Conservation (phyloP, 2,329 filamentous ascomycete species). For the Orbilia brochopaga region DNA sequence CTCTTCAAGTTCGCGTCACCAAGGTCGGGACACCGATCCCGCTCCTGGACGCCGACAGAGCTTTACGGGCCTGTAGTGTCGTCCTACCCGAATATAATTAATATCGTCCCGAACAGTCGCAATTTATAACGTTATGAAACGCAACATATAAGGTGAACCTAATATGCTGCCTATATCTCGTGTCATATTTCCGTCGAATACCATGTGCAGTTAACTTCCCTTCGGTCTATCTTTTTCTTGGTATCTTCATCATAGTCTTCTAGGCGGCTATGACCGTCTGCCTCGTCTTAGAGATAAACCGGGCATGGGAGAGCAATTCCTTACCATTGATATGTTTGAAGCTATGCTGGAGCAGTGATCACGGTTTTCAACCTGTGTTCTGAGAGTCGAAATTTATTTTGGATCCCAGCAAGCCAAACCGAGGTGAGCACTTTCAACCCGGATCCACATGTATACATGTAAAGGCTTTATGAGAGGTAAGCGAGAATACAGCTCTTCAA, state of each 20-base stretch:
- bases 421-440: no score
- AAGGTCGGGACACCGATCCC: neutral
- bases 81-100: neutral
- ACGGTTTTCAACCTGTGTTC: slow-evolving; percentile 19
- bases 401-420: no score
- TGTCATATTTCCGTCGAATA: no score
- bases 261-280: slow-evolving; percentile 19
- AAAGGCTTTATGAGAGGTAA: no score
- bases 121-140: neutral
- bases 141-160: neutral
- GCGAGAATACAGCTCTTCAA: no score
- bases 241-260: slow-evolving; percentile 27
- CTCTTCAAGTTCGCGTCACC: neutral
- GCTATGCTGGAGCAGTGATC: slow-evolving; percentile 35
- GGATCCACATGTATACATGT: no score
- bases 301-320: slow-evolving; percentile 13
- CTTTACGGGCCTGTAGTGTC: neutral
- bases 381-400: no score
- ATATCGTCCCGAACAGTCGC: no score
- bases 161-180: no score
- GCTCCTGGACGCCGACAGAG: neutral
- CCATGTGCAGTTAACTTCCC: no score
- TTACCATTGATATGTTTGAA: slow-evolving; percentile 20
- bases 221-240: slow-evolving; percentile 30
- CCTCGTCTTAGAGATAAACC: slow-evolving; percentile 23